Evolutionary conservation across 1,139 yeast genomes (phyloP), one percentile per base, ranked within the genome.

Genomic region (Scheffersomyces segobiensis): DNA sequence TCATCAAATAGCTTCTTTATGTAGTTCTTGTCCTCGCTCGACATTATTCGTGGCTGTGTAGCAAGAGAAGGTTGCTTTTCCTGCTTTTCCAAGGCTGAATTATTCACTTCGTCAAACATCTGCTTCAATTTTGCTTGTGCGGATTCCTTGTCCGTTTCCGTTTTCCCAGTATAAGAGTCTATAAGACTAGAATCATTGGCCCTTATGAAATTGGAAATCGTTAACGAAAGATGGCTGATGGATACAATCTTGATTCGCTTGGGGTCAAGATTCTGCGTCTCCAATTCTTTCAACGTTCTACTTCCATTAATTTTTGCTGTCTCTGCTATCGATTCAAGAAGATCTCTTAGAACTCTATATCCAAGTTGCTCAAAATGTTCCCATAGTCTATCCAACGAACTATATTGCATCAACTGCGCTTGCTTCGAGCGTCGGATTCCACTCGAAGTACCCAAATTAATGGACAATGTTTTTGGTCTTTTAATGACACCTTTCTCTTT

Each of bases 401-500:
- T 75, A 2, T 74, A 68, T 8, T 80, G 67, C 21, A 83, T 74
- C 14, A 86, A 57, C 2, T 82, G 71, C 48, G 78, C 69, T 65
- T 85, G 89, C 57, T 77, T 78, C 0, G 89, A 81, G 62, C 74
- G 75, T 58, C 63, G 73, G 8, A 61, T 58, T 56, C 67, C 65
- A 2, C 69, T 55, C 0, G 65, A 67, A 20, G 77, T 65, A 18
- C 69, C 62, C 3, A 79, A 62, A 54, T 76, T 73, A 1, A 87
- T 62, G 5, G 83, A 73, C 4, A 86, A 62, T 0, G 89, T 86
- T 57, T 81, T 81, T 1, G 92, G 91, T 53, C 88, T 66, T 42
- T 81, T 70, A 1, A 77, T 69, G 19, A 70, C 67, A 49, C 74
- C 72, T 54, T 63, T 66, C 46, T 65, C 70, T 55, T 65, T 64